Conservation (phyloP, 176 grass and related monocot species). For the Raddia distichophylla region DNA sequence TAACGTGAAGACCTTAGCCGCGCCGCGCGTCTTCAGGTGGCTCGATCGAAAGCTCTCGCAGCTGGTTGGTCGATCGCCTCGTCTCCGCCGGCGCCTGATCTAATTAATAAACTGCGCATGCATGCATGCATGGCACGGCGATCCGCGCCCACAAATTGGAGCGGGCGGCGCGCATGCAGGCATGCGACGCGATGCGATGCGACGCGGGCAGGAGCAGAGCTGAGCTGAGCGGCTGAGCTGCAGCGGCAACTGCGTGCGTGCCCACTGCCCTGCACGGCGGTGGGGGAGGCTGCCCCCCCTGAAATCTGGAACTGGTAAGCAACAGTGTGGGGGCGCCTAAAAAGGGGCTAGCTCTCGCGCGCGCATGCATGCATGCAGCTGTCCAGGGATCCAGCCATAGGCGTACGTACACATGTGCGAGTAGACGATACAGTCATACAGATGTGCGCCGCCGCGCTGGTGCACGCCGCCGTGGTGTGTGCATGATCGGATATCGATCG, state of each 20-base stretch:
- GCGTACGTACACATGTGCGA: neutral
- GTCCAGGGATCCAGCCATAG: neutral
- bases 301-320: constrained; percentile 36
- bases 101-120: neutral
- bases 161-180: neutral
- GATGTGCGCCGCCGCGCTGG: neutral
- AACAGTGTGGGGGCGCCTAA: neutral
- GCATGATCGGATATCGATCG: neutral
- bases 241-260: neutral
- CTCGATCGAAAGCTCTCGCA: neutral
- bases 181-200: neutral
- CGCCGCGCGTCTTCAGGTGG: neutral
- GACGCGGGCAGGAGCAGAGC: neutral
- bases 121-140: neutral
- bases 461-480: neutral
- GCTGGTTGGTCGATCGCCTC: neutral
- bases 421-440: neutral
- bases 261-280: constrained; percentile 3
- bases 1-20: neutral
- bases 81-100: neutral
- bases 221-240: neutral
- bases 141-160: neutral
- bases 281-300: neutral
- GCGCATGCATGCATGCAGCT: neutral
- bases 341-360: neutral